phyloP scores from a whole-genome alignment of 108 stramenopile genomes.

The Aurantiochytrium sp. region DNA sequence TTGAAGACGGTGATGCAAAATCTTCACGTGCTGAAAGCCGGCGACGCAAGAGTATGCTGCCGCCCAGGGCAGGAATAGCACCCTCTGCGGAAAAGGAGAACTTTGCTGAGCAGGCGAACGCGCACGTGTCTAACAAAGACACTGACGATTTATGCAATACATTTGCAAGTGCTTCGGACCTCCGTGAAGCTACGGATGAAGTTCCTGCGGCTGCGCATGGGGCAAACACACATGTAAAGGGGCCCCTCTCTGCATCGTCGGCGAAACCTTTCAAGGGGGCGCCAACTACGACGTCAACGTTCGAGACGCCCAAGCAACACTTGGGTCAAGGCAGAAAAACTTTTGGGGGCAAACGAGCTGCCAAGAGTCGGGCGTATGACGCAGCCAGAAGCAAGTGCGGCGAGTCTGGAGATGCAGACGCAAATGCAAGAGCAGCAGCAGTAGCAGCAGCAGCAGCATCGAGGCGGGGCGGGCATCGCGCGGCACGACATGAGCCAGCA shows the following conservation, averaged over 20 bases:
- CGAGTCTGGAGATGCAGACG: not conserved
- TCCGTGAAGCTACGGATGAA: not conserved
- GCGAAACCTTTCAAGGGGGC: too few species aligned
- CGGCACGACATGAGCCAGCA: not conserved
- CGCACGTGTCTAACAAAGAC: not conserved
- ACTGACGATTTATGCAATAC: not conserved
- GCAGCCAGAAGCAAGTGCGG: too few species aligned
- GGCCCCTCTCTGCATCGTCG: too few species aligned
- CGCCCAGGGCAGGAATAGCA: not conserved
- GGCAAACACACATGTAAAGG: too few species aligned
- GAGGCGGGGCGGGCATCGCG: too few species aligned
- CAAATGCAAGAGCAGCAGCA: not conserved
- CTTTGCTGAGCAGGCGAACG: not conserved
- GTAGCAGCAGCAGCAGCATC: not conserved
- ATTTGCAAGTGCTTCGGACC: not conserved
- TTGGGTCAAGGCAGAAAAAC: too few species aligned
- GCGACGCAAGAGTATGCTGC: too few species aligned
- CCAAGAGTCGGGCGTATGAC: not conserved
- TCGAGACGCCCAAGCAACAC: too few species aligned
- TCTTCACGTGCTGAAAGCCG: too few species aligned
- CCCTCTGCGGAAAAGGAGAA: not conserved
- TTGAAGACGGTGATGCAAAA: too few species aligned
- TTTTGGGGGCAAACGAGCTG: not conserved
- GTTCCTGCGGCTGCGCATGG: not conserved
- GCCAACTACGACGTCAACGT: too few species aligned